Evolutionary conservation across 345 rosid species (phyloP).

Genomic region (Hevea brasiliensis): DNA sequence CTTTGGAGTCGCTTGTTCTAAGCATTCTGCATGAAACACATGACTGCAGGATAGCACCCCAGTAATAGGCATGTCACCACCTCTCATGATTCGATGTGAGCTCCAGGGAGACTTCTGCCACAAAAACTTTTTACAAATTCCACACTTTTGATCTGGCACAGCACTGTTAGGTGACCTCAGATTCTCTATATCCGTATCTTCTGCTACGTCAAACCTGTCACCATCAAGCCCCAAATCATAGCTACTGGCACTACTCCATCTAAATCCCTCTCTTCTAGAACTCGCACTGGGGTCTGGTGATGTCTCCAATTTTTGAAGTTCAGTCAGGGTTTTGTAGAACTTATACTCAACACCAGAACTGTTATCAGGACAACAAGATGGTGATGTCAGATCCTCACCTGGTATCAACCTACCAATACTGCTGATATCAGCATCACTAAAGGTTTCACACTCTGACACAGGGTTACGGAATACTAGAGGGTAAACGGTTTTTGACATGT

Average conservation of each 20-base stretch:
- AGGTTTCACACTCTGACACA: constrained; percentile 61
- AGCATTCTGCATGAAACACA: constrained; percentile 85
- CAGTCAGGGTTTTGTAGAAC: constrained; percentile 49
- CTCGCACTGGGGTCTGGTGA: constrained; percentile 60
- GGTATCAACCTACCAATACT: constrained; percentile 47
- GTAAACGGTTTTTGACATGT: constrained; percentile 63
- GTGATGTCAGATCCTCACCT: constrained; percentile 47
- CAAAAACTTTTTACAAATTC: constrained; percentile 64
- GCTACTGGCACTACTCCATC: constrained; percentile 73
- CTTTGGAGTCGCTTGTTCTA: constrained; percentile 76
- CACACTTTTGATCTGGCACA: constrained; percentile 54
- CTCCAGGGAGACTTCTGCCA: constrained; percentile 88
- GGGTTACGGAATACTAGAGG: constrained; percentile 77
- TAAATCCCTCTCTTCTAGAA: constrained; percentile 73
- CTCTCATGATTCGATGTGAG: constrained; percentile 66
- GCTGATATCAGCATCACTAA: constrained; percentile 42
- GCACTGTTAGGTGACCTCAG: constrained; percentile 32
- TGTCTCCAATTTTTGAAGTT: constrained; percentile 46
- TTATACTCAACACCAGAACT: constrained; percentile 38
- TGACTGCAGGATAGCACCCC: constrained; percentile 84
- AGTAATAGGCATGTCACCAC: constrained; percentile 72
- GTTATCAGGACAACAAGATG: constrained; percentile 47
- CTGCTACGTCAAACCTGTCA: constrained; percentile 48
- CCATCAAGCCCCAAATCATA: constrained; percentile 59
- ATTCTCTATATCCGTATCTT: constrained; percentile 40